These are phyloP conservation scores for Elongisporangium prolatum DNA, from an alignment of 352 stramenopile species.

Conservation along the genomic window DNA sequence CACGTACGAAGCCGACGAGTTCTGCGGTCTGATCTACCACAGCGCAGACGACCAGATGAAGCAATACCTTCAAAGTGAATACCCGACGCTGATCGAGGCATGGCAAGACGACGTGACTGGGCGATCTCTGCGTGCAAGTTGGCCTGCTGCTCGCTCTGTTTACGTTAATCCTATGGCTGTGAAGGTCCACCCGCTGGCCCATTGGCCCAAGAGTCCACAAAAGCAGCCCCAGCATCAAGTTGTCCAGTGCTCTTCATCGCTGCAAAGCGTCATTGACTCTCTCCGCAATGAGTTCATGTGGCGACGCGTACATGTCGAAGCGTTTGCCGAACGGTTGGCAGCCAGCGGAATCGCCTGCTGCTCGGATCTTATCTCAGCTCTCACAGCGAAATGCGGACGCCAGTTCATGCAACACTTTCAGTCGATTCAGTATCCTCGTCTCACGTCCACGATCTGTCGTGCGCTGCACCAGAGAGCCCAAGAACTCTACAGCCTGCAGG, in stretches of 20 bases:
- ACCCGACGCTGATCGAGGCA: constrained; percentile 50
- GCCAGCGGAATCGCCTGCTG: constrained; percentile 33
- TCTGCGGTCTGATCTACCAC: constrained; percentile 58
- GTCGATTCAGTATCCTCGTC: constrained; percentile 34
- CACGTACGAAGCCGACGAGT: constrained; percentile 60
- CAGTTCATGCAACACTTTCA: constrained; percentile 50
- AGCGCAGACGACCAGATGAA: constrained; percentile 44
- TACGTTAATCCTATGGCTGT: not conserved
- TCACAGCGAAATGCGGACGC: constrained; percentile 15
- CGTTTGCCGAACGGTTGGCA: constrained; percentile 33
- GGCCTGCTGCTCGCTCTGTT: not conserved
- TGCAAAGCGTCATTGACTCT: constrained; percentile 21
- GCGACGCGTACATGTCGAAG: constrained; percentile 22
- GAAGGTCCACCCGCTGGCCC: not conserved
- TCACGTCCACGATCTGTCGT: constrained; percentile 41
- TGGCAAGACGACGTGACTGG: constrained; percentile 29
- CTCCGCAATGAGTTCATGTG: constrained; percentile 47
- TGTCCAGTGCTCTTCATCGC: constrained; percentile 24
- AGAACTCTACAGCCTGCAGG: not conserved
- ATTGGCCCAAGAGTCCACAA: not conserved
- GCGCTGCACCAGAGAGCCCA: constrained; percentile 15
- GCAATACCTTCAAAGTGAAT: constrained; percentile 35
- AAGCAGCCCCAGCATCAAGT: not conserved
- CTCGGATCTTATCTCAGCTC: constrained; percentile 21
- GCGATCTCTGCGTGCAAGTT: not conserved